Conservation (phyloP, 2,329 filamentous ascomycete genomes). For the Xylariomycetidae sp. region DNA sequence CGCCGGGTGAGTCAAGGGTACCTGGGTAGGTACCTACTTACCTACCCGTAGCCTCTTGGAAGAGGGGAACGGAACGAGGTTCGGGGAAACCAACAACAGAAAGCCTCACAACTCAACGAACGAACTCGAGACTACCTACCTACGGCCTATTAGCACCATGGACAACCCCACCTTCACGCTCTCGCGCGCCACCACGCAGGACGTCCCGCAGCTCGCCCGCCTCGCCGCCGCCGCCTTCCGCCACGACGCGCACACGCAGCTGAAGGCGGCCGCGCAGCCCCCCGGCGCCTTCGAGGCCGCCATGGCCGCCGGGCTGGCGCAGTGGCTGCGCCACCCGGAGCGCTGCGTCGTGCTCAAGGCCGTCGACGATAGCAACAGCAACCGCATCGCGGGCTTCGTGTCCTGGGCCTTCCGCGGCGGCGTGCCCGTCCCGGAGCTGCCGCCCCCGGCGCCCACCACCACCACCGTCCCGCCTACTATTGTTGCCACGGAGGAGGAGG, state of each 20-base stretch:
- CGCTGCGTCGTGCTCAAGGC: slow-evolving; percentile 26
- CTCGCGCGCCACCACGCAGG: slow-evolving; percentile 15
- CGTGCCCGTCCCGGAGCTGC: slow-evolving; percentile 11
- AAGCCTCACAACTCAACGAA: no score
- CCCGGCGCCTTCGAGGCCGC: slow-evolving; percentile 22
- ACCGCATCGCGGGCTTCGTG: slow-evolving; percentile 26
- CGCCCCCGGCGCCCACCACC: background rate
- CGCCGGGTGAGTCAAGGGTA: no score
- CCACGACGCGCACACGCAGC: slow-evolving; percentile 25
- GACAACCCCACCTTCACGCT: no score
- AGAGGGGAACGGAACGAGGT: no score
- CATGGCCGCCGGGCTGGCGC: slow-evolving; percentile 9
- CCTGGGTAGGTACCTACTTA: no score
- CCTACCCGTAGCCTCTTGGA: no score
- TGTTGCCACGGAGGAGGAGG: background rate
- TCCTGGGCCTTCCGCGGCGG: slow-evolving; percentile 28
- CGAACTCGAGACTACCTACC: no score
- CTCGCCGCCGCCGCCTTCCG: slow-evolving; percentile 27
- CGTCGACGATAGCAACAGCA: slow-evolving; percentile 20
- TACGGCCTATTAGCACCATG: no score
- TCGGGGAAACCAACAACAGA: no score
- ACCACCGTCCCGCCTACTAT: background rate
- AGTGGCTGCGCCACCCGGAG: slow-evolving; percentile 18
- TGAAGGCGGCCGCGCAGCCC: slow-evolving; percentile 27
- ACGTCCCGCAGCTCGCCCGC: slow-evolving; percentile 25